Evolutionary conservation across 2,329 filamentous ascomycete genomes (phyloP), one percentile per base, ranked within the genome.

Genomic region (Byssothecium circinans): DNA sequence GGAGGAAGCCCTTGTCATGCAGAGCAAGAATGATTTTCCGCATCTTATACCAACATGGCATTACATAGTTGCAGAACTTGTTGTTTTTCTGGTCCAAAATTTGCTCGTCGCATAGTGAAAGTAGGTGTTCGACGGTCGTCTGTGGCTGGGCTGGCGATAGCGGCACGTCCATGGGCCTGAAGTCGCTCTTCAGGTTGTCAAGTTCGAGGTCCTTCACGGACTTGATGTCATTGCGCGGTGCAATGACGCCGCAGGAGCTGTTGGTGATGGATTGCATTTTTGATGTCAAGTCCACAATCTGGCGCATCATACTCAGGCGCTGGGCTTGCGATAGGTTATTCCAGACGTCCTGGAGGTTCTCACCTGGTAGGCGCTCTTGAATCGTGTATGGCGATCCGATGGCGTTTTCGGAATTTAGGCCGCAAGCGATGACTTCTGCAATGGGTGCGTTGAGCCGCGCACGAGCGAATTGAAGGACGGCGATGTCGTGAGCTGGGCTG

Each of bases 351-450:
- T 12, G 10, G 0, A 56, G 43, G 12, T 37, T 25, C 2, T 43
- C 19, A 12, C 58, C 54, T 7, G 46, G 47, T 3, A 59, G 43
- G 14, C 56, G 50, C 19, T 47, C 32, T 20, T 56, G 54, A 19
- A 50, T 22, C 43, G 50, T 45, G 34, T 47, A 54, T 7, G 19
- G 30, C 8, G 29, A 23, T 10, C 1, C 34, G 6, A 47, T 33
- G 8, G 6, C 23, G 39, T 49, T 55, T n/a, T 34, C 29, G 6
- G n/a, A 15, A 1, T 36, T 41, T 2, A 42, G 0, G n/a, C 44
- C 35, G 15, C 18, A 49, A 10, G n/a, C 12, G 12, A 47, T 18
- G 1, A 57, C 43, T 4, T 48, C 12, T 1, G 56, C 56, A 2
- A 52, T 30, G 0, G 51, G 47, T 1, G 50, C 17, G 2, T 38